A percentile compares a stretch with the other conserved stretches of the same genome.
Conservation (phyloP, 768 basidiomycete species). For the Mycena epipterygia region DNA sequence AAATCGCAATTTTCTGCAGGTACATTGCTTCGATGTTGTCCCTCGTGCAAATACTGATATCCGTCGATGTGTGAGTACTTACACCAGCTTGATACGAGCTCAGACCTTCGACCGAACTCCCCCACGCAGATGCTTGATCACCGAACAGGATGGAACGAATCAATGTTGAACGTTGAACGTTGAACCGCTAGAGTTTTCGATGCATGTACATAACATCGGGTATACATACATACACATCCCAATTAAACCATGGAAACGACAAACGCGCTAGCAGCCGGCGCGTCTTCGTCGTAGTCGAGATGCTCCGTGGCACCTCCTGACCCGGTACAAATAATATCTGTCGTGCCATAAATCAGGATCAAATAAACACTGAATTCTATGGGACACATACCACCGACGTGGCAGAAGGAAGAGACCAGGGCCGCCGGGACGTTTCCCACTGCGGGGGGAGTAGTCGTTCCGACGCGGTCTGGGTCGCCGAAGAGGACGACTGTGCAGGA, state of each 20-base stretch:
- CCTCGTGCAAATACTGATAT: too few relatives aligned
- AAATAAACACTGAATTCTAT: neutral
- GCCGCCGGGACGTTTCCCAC: slow-evolving; percentile 4
- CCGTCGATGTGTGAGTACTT: too few relatives aligned
- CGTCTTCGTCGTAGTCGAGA: slow-evolving; percentile 15
- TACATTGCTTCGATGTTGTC: too few relatives aligned
- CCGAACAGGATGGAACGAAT: too few relatives aligned
- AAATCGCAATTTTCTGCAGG: too few relatives aligned
- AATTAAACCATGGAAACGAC: neutral
- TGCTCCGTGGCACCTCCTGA: slow-evolving; percentile 3
- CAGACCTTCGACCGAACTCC: too few relatives aligned
- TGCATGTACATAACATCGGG: too few relatives aligned
- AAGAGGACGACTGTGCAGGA: neutral
- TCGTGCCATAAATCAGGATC: neutral
- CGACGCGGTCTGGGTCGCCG: slow-evolving; percentile 11
- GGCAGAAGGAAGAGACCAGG: slow-evolving; percentile 4
- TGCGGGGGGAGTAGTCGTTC: neutral
- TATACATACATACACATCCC: too few relatives aligned
- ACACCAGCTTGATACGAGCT: too few relatives aligned
- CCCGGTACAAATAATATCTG: slow-evolving; percentile 20
- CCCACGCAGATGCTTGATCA: too few relatives aligned
- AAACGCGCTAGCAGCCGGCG: slow-evolving; percentile 16
- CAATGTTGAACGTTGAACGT: too few relatives aligned
- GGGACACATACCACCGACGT: slow-evolving; percentile 3
- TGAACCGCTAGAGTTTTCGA: too few relatives aligned